Conservation (phyloP, 176 grass and related monocot species). For the Zea mays region Zm-B73-REFERENCE-NAM-5.0 NC_050096.1:63359501-63360000, state of each 20-base stretch:
- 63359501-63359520: not conserved
- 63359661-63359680: not conserved
- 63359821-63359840: not conserved
- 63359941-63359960: too few relatives aligned
- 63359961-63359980: too few relatives aligned
- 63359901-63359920: constrained; percentile 30
- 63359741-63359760: constrained; percentile 13
- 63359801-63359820: not conserved
- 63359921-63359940: not conserved
- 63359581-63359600: constrained; percentile 19
- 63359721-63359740: constrained; percentile 23
- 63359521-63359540: not conserved
- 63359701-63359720: constrained; percentile 10
- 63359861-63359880: constrained; percentile 11
- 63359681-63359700: constrained; percentile 17
- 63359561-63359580: constrained; percentile 42
- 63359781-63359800: not conserved
- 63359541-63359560: not conserved
- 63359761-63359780: not conserved
- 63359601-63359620: constrained; percentile 31
- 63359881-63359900: not conserved
- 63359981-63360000: too few relatives aligned
- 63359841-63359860: constrained; percentile 12
- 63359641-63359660: not conserved
- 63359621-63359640: not conserved